Base-by-base conservation (phyloP, 2,329 filamentous ascomycete genomes). In the Fusarium guadeloupense region DNA sequence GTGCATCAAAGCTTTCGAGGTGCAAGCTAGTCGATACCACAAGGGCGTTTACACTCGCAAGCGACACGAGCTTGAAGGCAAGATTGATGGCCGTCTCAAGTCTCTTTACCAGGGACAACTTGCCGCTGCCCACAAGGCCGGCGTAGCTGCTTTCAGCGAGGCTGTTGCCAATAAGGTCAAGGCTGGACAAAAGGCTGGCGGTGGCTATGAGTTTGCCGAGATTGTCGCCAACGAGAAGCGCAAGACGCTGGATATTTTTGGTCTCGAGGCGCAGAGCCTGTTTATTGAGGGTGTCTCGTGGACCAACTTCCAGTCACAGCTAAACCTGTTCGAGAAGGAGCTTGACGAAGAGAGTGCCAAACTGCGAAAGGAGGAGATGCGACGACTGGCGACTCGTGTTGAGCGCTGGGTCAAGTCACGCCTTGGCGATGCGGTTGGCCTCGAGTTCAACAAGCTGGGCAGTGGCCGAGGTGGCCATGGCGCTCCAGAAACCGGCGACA, bases 361-460 rank as follows among this genome's bases (percentile, higher is more conserved):
- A 60, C 79, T 99, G 67, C 87, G 95, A 68, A 93, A 95, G 72
- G 95, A 99, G 66, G 95, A 99, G 78, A 97, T 99, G 92, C 88
- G 94, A 60, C 88, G 95, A 19, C 80, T 99, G 61, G 93, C 95
- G 3, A 95, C 89, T 26, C 86, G 95, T 17, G 90, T 97, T 20
- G 95, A 99, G 78, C 87, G 94, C 68, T 97, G 93, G 92, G 93
- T 99, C 61, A 89, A 90, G 70, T 92, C 92, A 54, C 89, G 93
- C 40, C 83, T 99, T 28, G 88, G 89, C 28, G 95, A 99, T 73
- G 91, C 91, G 14, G 83, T 98, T 37, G 93, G 94, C 13, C 79
- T 98, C 16, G 93, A 98, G 72, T 98, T 99, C 83, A 98, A 97
- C 79, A 95, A 93, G 73, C 85, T 98, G 42, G 94, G 94, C 5